Percentiles rank a stretch among this genome's conserved stretches.
These are phyloP conservation scores for Albifimbria verrucaria DNA, from an alignment of 2,329 filamentous ascomycete genomes.

Conservation along the genomic window DNA sequence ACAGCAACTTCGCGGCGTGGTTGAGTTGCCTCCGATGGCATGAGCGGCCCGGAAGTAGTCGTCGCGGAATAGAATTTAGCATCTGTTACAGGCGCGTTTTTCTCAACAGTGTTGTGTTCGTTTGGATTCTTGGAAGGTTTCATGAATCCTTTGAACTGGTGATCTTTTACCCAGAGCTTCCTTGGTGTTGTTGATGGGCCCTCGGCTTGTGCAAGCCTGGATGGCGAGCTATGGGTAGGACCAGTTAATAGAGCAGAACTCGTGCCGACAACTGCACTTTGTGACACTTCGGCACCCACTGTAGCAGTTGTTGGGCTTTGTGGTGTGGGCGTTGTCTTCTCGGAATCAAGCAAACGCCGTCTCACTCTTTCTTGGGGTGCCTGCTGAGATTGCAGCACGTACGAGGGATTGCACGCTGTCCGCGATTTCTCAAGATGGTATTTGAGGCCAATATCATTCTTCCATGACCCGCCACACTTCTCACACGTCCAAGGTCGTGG, in stretches of 20 bases:
- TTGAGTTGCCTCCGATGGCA: background rate
- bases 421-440: constrained; percentile 56
- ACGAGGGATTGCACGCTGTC: constrained; percentile 49
- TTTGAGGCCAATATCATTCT: constrained; percentile 55
- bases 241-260: too few relatives aligned
- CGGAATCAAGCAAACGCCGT: constrained; percentile 4
- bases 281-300: too few relatives aligned
- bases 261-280: too few relatives aligned
- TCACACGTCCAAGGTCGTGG: constrained; percentile 43
- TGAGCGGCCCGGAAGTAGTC: background rate
- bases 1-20: background rate
- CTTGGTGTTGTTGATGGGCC: too few relatives aligned
- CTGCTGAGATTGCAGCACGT: constrained; percentile 13
- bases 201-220: too few relatives aligned
- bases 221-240: too few relatives aligned
- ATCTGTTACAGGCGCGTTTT: too few relatives aligned
- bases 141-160: too few relatives aligned
- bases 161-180: too few relatives aligned
- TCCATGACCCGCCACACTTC: constrained; percentile 53
- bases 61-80: background rate
- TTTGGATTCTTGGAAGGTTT: background rate
- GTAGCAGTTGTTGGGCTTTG: constrained; percentile 1
- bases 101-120: too few relatives aligned
- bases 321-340: constrained; percentile 6
- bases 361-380: constrained; percentile 14